Conservation (phyloP, 768 basidiomycete genomes). For the Tephrocybe sp. region DNA sequence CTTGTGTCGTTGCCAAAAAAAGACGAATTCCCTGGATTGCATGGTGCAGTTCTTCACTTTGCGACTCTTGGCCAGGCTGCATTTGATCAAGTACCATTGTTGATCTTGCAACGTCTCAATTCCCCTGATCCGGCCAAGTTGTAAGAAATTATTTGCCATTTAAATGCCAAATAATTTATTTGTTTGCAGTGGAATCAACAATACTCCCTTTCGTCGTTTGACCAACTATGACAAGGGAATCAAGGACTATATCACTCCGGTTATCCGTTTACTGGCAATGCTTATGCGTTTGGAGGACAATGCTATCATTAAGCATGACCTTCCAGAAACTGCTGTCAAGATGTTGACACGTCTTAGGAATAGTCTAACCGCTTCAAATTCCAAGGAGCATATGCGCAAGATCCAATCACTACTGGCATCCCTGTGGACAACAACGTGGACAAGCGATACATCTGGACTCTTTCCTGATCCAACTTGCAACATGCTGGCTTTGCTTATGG, state of each 20-base stretch:
- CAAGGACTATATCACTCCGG: slow-evolving; percentile 12
- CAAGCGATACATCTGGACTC: not conserved
- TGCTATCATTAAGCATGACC: too few species aligned
- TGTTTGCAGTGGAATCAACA: too few species aligned
- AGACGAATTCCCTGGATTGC: not conserved
- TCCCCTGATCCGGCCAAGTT: too few species aligned
- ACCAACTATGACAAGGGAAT: not conserved
- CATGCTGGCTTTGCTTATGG: slow-evolving; percentile 5
- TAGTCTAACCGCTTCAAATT: too few species aligned
- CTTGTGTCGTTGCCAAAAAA: not conserved
- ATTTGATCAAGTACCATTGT: too few species aligned
- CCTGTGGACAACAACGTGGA: slow-evolving; percentile 13
- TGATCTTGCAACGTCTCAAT: too few species aligned
- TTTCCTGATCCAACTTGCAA: slow-evolving; percentile 20
- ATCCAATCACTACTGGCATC: not conserved
- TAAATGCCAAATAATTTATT: too few species aligned
- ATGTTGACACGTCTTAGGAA: too few species aligned
- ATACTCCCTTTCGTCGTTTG: too few species aligned
- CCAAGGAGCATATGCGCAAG: too few species aligned
- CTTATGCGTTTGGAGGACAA: slow-evolving; percentile 5
- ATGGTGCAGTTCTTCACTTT: not conserved
- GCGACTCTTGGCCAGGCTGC: not conserved
- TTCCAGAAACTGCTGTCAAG: too few species aligned
- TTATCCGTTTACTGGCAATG: slow-evolving; percentile 11
- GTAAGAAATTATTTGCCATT: too few species aligned